phyloP scores from a whole-genome alignment of 2,329 filamentous ascomycete genomes.

The Aureobasidium namibiae region DNA sequence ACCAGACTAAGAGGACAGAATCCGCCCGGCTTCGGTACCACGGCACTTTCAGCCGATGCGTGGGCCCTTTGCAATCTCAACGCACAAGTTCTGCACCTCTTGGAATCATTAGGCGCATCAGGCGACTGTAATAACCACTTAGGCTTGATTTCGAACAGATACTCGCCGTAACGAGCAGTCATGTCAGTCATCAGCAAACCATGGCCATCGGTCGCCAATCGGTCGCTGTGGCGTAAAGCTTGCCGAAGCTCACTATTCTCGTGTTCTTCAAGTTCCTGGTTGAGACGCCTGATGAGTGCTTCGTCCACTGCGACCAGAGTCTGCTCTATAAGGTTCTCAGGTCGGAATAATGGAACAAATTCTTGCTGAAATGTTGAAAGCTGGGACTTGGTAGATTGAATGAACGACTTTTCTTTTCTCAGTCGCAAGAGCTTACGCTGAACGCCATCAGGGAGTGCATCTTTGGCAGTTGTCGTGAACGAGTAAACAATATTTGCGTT shows the following conservation, averaged over 20 bases:
- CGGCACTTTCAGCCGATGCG: not conserved
- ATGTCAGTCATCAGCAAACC: constrained; percentile 30
- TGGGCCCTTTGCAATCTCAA: constrained; percentile 29
- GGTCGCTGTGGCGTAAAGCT: constrained; percentile 19
- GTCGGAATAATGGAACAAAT: constrained; percentile 24
- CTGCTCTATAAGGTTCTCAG: constrained; percentile 24
- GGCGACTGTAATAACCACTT: constrained; percentile 42
- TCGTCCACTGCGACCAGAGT: constrained; percentile 21
- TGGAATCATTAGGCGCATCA: constrained; percentile 31
- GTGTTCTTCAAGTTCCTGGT: constrained; percentile 17
- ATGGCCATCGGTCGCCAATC: constrained; percentile 21
- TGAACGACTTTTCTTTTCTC: constrained; percentile 25
- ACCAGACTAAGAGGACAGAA: constrained; percentile 36
- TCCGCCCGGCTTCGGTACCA: not conserved
- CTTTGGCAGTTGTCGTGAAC: constrained; percentile 15
- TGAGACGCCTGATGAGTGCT: constrained; percentile 18
- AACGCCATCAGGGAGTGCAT: constrained; percentile 15
- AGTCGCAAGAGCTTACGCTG: constrained; percentile 24
- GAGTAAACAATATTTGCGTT: constrained; percentile 30
- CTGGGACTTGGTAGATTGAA: constrained; percentile 22
- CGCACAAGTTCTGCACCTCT: constrained; percentile 40
- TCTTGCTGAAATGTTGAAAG: constrained; percentile 19
- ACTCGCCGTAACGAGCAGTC: constrained; percentile 22
- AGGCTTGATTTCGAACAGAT: constrained; percentile 36
- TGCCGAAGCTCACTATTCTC: constrained; percentile 16